phyloP scores from a whole-genome alignment of 805 yeast genomes.

The Isabelozyma gotoi region DNA sequence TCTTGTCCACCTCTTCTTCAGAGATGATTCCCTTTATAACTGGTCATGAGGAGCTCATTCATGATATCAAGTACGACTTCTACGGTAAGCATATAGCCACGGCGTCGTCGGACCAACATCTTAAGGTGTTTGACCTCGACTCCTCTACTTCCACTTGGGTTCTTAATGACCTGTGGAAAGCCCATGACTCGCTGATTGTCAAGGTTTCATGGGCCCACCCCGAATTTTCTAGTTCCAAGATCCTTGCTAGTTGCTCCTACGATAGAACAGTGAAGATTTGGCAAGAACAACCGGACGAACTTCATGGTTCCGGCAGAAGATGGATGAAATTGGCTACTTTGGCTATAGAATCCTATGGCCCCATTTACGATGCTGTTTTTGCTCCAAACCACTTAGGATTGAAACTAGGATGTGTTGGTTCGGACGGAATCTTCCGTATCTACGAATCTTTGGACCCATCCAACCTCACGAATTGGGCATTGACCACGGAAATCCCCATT shows the following conservation, averaged over 20 bases:
- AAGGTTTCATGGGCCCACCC: slow-evolving; percentile 93
- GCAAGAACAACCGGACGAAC: slow-evolving; percentile 85
- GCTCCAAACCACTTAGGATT: slow-evolving; percentile 84
- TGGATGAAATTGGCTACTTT: slow-evolving; percentile 78
- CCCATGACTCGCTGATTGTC: slow-evolving; percentile 87
- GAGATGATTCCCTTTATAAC: slow-evolving; percentile 70
- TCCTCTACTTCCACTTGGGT: slow-evolving; percentile 72
- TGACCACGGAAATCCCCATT: slow-evolving; percentile 68
- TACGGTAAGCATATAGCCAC: slow-evolving; percentile 93
- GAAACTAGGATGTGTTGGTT: slow-evolving; percentile 81
- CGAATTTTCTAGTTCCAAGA: slow-evolving; percentile 71
- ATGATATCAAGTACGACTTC: slow-evolving; percentile 88
- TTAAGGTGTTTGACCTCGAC: slow-evolving; percentile 82
- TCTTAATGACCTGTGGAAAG: slow-evolving; percentile 87
- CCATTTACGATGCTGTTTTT: slow-evolving; percentile 85
- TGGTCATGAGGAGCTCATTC: slow-evolving; percentile 90
- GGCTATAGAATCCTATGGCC: slow-evolving; percentile 79
- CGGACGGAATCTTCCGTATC: slow-evolving; percentile 81
- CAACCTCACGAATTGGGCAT: slow-evolving; percentile 80
- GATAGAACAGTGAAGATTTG: slow-evolving; percentile 87
- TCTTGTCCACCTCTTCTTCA: background rate
- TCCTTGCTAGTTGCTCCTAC: slow-evolving; percentile 84
- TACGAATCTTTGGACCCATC: slow-evolving; percentile 90
- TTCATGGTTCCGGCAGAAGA: slow-evolving; percentile 73
- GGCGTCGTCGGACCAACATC: slow-evolving; percentile 91